Percentiles rank a stretch among this genome's conserved stretches.
Conservation (phyloP, 805 yeast genomes). For the Peterozyma toletana region DNA sequence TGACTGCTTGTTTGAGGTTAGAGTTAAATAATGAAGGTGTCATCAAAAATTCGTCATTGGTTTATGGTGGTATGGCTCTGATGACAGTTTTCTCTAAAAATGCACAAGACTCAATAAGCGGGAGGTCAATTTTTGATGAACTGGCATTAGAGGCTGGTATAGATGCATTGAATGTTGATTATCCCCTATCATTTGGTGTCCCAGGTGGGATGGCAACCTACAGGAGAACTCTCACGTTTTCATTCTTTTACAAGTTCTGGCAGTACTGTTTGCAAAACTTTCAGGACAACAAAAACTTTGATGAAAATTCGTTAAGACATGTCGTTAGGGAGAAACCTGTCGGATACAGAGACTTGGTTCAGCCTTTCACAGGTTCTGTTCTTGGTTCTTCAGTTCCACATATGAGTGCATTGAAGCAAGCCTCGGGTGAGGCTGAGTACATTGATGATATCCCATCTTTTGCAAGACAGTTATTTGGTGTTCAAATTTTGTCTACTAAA, state of each 20-base stretch:
- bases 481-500: slow-evolving; percentile 32
- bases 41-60: slow-evolving; percentile 24
- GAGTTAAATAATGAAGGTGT: slow-evolving; percentile 15
- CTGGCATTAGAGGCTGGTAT: slow-evolving; percentile 22
- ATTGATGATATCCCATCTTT: slow-evolving; percentile 36
- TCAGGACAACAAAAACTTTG: slow-evolving; percentile 13
- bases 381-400: slow-evolving; percentile 36
- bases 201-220: slow-evolving; percentile 46
- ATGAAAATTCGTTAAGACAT: slow-evolving; percentile 21
- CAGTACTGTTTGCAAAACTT: slow-evolving; percentile 20
- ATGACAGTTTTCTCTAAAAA: slow-evolving; percentile 32
- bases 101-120: slow-evolving; percentile 19
- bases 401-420: slow-evolving; percentile 37
- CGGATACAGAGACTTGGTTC: slow-evolving; percentile 31
- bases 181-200: slow-evolving; percentile 30
- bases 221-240: slow-evolving; percentile 33
- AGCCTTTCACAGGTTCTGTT: slow-evolving; percentile 27
- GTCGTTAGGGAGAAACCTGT: slow-evolving; percentile 29
- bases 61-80: slow-evolving; percentile 43
- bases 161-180: slow-evolving; percentile 24
- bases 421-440: slow-evolving; percentile 39
- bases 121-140: slow-evolving; percentile 15
- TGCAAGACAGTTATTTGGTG: slow-evolving; percentile 33
- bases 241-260: slow-evolving; percentile 38
- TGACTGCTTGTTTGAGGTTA: slow-evolving; percentile 31